Percentiles rank a stretch among this genome's conserved stretches.
Evolutionary conservation across 2,329 filamentous ascomycete genomes (phyloP).

Genomic region (Ceratocystis ficicola): DNA sequence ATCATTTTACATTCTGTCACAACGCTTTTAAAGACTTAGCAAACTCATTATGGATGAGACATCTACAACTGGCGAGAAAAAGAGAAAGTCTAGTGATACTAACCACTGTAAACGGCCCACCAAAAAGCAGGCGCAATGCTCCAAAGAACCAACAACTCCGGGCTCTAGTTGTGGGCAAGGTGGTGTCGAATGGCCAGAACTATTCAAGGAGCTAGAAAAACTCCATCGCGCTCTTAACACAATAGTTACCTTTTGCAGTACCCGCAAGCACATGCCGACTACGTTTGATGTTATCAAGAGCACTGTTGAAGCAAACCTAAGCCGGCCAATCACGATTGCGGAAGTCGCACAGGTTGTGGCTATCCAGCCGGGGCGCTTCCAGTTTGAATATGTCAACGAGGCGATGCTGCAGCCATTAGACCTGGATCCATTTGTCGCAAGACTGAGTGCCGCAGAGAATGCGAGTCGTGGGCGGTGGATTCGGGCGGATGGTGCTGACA

Average conservation of each 20-base stretch:
- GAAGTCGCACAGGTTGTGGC: constrained; percentile 75
- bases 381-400: constrained; percentile 79
- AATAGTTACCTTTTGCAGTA: constrained; percentile 89
- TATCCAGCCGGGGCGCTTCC: constrained; percentile 64
- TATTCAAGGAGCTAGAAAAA: constrained; percentile 59
- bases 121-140: neutral
- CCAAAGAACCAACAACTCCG: neutral
- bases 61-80: neutral
- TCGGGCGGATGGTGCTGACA: constrained; percentile 8
- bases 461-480: constrained; percentile 11
- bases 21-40: neutral
- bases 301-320: constrained; percentile 73
- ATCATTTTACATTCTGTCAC: no score
- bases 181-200: constrained; percentile 52
- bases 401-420: constrained; percentile 66
- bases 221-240: constrained; percentile 78
- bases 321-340: constrained; percentile 54
- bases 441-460: neutral
- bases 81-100: neutral
- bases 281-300: constrained; percentile 80
- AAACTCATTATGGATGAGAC: neutral
- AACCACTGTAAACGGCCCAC: neutral
- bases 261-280: constrained; percentile 80
- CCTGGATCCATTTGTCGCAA: constrained; percentile 26
- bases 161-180: neutral